Evolutionary conservation across 495 filamentous ascomycete genomes (phyloP).

Genomic region (Terfezia claveryi): DNA sequence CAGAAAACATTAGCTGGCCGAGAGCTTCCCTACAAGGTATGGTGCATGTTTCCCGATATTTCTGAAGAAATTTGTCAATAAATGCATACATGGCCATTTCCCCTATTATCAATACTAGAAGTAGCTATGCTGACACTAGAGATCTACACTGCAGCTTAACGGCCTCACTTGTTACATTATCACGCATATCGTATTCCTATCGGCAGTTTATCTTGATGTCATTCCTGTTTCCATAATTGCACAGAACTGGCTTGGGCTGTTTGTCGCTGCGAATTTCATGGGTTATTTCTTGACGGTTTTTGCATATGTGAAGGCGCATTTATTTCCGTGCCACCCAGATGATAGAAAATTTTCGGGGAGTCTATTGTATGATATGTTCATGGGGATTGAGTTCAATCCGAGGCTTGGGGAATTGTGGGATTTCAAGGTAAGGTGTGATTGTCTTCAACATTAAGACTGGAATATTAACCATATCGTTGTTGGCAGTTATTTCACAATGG

Average conservation of each 20-base stretch:
- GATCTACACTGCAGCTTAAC: not conserved
- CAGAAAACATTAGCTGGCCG: not conserved
- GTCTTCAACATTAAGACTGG: no score
- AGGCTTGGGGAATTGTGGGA: slow-evolving; percentile 65
- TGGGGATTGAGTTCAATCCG: slow-evolving; percentile 90
- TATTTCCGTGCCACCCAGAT: not conserved
- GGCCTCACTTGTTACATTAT: not conserved
- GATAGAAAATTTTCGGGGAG: not conserved
- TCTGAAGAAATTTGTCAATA: no score
- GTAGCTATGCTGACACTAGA: no score
- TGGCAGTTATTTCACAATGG: slow-evolving; percentile 51
- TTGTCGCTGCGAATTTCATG: not conserved
- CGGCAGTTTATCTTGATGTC: not conserved
- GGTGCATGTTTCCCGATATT: not conserved
- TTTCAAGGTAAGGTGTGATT: slow-evolving; percentile 34
- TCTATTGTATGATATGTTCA: slow-evolving; percentile 61
- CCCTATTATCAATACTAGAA: no score
- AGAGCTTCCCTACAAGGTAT: not conserved
- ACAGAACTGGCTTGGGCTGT: not conserved
- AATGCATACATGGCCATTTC: no score
- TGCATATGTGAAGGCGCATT: not conserved
- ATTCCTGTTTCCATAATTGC: not conserved
- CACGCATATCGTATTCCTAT: not conserved
- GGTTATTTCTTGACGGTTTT: not conserved
- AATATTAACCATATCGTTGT: no score